Conservation (phyloP, 305 asterid species). For the Rubia peregrina region DNA sequence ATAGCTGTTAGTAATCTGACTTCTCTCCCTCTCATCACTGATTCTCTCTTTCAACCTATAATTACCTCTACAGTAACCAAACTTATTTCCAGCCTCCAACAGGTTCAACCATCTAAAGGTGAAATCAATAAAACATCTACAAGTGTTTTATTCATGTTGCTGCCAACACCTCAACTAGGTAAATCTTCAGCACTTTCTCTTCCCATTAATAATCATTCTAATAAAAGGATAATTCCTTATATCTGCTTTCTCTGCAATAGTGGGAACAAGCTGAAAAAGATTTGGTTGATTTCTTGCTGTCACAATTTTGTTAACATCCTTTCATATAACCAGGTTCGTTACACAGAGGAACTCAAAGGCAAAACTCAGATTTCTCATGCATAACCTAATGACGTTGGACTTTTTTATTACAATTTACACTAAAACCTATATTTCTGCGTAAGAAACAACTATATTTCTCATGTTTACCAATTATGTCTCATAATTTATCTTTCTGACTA, state of each 20-base stretch:
- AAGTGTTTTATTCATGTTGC: constrained; percentile 53
- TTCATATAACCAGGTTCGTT: constrained; percentile 74
- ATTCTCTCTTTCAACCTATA: constrained; percentile 86
- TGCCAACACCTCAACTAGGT: constrained; percentile 77
- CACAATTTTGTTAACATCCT: constrained; percentile 87
- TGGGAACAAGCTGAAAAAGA: constrained; percentile 55
- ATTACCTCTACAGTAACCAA: constrained; percentile 74
- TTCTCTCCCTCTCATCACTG: constrained; percentile 87
- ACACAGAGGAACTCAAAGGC: constrained; percentile 80
- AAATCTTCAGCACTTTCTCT: constrained; percentile 80
- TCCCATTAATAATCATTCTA: constrained; percentile 84
- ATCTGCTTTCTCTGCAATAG: constrained; percentile 58
- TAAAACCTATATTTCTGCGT: no score
- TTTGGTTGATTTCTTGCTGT: constrained; percentile 82
- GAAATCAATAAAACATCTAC: constrained; percentile 72
- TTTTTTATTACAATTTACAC: no score
- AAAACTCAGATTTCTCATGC: constrained; percentile 69
- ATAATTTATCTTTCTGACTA: no score
- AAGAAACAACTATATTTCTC: no score
- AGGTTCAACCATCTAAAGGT: constrained; percentile 63
- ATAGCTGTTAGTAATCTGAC: constrained; percentile 61
- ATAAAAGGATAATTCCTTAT: constrained; percentile 71
- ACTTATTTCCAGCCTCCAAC: constrained; percentile 71
- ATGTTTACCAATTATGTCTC: no score
- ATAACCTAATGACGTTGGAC: constrained; percentile 90